Conservation (phyloP, 768 basidiomycete genomes). For the Termitomyces bulborhizus region DNA sequence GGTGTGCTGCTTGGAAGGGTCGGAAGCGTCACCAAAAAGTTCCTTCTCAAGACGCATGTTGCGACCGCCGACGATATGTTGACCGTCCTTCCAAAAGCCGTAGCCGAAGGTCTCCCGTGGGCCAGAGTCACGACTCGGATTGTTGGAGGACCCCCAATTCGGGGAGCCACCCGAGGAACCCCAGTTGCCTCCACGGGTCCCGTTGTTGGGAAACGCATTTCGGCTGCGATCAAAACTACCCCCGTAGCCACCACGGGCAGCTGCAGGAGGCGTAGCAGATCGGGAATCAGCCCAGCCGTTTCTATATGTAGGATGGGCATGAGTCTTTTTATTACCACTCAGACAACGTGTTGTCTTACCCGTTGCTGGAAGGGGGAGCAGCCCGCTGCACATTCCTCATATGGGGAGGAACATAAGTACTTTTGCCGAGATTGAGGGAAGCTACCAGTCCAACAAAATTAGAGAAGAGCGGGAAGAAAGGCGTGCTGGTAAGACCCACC, state of each 20-base stretch:
- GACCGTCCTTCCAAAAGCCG: constrained; percentile 87
- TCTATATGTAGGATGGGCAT: constrained; percentile 20
- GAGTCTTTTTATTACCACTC: constrained; percentile 5
- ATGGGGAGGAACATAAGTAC: constrained; percentile 87
- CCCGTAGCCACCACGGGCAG: constrained; percentile 40
- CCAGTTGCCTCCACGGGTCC: constrained; percentile 39
- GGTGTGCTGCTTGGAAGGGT: constrained; percentile 85
- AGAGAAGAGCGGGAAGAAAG: constrained; percentile 4
- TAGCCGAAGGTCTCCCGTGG: constrained; percentile 51
- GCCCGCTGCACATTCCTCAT: constrained; percentile 83
- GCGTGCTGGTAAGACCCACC: constrained; percentile 34
- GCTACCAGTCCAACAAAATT: constrained; percentile 32
- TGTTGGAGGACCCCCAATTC: constrained; percentile 27
- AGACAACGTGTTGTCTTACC: constrained; percentile 31
- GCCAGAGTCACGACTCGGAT: constrained; percentile 25
- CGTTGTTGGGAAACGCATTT: constrained; percentile 28
- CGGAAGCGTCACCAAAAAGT: constrained; percentile 84
- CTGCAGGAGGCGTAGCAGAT: constrained; percentile 53
- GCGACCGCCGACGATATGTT: constrained; percentile 76
- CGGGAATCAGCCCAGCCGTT: constrained; percentile 75
- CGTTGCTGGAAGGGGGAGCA: constrained; percentile 59
- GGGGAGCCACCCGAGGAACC: constrained; percentile 23
- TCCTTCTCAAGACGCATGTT: constrained; percentile 93
- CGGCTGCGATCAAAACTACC: constrained; percentile 36
- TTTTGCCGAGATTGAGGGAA: constrained; percentile 72